phyloP scores from a whole-genome alignment of 345 rosid genomes.

The Isatis tinctoria region DNA sequence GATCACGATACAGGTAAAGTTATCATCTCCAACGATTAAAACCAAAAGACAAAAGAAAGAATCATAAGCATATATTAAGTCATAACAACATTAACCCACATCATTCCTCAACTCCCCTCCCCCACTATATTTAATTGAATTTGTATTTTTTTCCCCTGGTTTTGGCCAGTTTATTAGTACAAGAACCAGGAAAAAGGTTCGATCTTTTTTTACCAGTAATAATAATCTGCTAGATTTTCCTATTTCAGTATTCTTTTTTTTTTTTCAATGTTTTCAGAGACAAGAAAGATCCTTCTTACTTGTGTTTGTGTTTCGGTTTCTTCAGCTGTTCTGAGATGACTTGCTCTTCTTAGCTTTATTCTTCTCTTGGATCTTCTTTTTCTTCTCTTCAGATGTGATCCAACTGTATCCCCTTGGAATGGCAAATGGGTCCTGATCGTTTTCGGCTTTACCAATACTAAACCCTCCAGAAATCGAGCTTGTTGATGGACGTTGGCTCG shows the following conservation, averaged over 20 bases:
- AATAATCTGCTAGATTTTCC: constrained; percentile 27
- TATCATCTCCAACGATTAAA: not conserved
- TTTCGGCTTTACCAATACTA: constrained; percentile 47
- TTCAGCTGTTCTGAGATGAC: constrained; percentile 30
- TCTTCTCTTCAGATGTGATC: constrained; percentile 93
- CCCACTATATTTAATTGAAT: constrained; percentile 27
- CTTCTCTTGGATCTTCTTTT: constrained; percentile 92
- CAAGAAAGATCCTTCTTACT: constrained; percentile 19
- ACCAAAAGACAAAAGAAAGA: constrained; percentile 7
- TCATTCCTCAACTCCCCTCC: constrained; percentile 9
- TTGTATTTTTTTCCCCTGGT: constrained; percentile 10
- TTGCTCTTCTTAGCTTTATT: constrained; percentile 61
- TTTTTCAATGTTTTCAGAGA: not conserved
- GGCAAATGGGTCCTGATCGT: constrained; percentile 70
- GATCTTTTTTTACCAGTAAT: not conserved
- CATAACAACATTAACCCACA: constrained; percentile 21
- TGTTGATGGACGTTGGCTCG: constrained; percentile 52
- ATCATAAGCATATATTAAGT: constrained; percentile 27
- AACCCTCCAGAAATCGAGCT: constrained; percentile 38
- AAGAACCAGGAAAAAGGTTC: constrained; percentile 19
- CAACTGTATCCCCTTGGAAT: constrained; percentile 79
- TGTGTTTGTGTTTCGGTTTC: not conserved
- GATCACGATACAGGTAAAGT: not conserved
- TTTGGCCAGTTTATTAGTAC: constrained; percentile 16
- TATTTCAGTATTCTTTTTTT: constrained; percentile 14